Evolutionary conservation across 352 stramenopile genomes (phyloP).

Genomic region (Phytophthora fragariaefolia): DNA sequence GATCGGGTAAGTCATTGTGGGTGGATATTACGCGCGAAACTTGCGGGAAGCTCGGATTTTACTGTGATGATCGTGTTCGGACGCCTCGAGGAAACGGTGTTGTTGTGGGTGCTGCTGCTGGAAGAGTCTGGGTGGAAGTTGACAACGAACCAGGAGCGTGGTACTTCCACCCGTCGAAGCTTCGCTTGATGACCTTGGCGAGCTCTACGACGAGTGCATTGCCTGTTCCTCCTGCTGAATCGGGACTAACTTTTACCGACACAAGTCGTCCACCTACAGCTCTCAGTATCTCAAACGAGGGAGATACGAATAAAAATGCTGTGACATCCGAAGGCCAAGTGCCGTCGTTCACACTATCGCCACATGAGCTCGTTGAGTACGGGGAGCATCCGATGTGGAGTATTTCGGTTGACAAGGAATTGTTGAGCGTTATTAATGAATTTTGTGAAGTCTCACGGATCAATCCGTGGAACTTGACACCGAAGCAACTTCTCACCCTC

Average conservation of each 20-base stretch:
- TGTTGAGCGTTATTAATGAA: constrained; percentile 55
- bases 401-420: constrained; percentile 43
- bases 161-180: constrained; percentile 79
- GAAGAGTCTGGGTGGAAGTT: constrained; percentile 80
- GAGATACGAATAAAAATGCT: not conserved
- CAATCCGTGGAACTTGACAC: constrained; percentile 71
- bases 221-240: constrained; percentile 1
- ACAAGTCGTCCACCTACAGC: not conserved
- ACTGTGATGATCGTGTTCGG: constrained; percentile 63
- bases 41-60: constrained; percentile 57
- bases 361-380: constrained; percentile 34
- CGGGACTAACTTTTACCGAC: not conserved
- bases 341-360: constrained; percentile 9
- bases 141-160: constrained; percentile 80
- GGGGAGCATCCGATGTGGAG: constrained; percentile 51
- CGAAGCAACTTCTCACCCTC: constrained; percentile 41
- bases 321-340: not conserved
- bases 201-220: constrained; percentile 2
- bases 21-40: constrained; percentile 60
- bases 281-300: not conserved
- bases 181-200: constrained; percentile 48
- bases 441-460: constrained; percentile 59
- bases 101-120: constrained; percentile 66
- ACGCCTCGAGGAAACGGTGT: constrained; percentile 77
- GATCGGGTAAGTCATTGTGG: constrained; percentile 66